Conservation (phyloP, 257 asterid genomes). For the Plantago major region DNA sequence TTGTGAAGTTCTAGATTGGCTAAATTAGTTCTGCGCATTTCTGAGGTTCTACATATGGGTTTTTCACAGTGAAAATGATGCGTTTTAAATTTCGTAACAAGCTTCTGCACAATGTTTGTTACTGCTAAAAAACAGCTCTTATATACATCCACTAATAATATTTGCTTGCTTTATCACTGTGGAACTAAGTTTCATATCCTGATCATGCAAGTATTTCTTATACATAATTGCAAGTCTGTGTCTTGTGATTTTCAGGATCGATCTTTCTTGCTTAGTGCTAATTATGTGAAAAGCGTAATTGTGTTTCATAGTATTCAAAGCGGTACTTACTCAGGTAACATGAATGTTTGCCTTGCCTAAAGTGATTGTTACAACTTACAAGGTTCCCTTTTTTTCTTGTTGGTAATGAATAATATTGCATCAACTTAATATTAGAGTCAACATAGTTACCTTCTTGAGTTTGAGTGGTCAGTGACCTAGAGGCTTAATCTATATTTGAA, state of each 20-base stretch:
- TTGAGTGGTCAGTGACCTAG: no score
- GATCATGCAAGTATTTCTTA: neutral
- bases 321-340: no score
- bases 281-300: neutral
- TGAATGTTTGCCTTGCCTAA: no score
- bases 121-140: neutral
- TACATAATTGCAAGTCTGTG: neutral
- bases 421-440: no score
- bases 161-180: neutral
- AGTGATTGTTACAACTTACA: no score
- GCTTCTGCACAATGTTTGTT: neutral
- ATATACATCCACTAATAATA: neutral
- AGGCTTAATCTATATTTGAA: no score
- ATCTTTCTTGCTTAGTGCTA: neutral
- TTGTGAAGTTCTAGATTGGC: neutral
- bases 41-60: neutral
- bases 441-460: no score
- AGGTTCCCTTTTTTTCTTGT: no score
- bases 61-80: neutral
- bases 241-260: neutral
- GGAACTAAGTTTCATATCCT: neutral
- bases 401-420: no score
- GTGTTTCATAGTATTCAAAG: no score
- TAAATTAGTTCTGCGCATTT: neutral
- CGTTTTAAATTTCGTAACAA: neutral